A percentile compares a stretch with the other conserved stretches of the same genome.
Conservation (phyloP, 495 filamentous ascomycete genomes). For the Neurospora sp. region DNA sequence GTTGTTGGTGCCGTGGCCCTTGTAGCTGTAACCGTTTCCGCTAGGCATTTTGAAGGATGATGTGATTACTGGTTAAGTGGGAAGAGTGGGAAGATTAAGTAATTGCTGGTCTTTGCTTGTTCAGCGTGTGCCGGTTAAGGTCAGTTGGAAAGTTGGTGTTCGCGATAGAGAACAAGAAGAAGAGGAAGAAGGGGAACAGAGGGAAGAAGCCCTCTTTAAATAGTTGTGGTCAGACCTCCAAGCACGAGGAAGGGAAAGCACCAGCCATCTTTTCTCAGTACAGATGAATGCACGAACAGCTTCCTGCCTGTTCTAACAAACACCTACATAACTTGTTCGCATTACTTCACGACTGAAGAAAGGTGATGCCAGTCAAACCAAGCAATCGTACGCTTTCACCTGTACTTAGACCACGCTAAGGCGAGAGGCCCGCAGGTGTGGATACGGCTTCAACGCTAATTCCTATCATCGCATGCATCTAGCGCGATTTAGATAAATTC, state of each 20-base stretch:
- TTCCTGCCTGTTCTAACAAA: neutral
- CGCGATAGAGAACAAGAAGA: neutral
- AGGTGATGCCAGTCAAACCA: neutral
- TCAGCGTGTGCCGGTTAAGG: neutral
- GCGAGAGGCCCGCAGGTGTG: neutral
- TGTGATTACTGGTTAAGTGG: slow-evolving; percentile 9
- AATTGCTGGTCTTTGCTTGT: neutral
- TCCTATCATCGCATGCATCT: neutral
- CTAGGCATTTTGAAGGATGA: slow-evolving; percentile 17
- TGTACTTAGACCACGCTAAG: neutral
- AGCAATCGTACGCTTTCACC: neutral
- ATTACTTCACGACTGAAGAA: neutral
- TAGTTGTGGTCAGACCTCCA: neutral
- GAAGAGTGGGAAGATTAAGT: neutral
- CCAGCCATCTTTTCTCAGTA: neutral
- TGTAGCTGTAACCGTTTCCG: slow-evolving; percentile 30
- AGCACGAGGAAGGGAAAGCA: neutral
- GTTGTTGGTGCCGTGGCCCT: slow-evolving; percentile 33
- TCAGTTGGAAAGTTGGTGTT: neutral
- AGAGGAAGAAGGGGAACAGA: neutral
- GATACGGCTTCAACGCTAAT: neutral
- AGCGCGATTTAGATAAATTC: neutral
- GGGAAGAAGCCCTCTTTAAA: neutral
- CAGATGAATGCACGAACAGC: neutral
- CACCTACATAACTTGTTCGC: neutral